Evolutionary conservation across 2,329 filamentous ascomycete species (phyloP).

Genomic region (Fusarium pilosicola): DNA sequence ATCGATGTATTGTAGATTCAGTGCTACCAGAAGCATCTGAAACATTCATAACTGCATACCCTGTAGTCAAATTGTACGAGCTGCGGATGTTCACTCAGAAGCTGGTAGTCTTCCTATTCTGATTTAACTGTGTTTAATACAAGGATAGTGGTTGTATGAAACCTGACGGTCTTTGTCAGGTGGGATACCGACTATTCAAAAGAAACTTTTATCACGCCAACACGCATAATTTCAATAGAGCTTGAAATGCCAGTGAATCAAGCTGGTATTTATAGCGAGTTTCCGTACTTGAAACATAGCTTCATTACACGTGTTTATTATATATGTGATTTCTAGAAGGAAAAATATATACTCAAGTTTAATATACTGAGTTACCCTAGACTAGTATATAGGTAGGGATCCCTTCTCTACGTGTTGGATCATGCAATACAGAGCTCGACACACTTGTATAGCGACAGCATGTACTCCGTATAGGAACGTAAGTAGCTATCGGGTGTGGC

Average conservation of each 20-base stretch:
- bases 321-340: background rate
- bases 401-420: too few relatives aligned
- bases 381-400: background rate
- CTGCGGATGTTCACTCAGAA: background rate
- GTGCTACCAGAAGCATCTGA: conserved; percentile 15
- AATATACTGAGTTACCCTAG: background rate
- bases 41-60: background rate
- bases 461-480: background rate
- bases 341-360: background rate
- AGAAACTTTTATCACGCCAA: background rate
- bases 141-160: background rate
- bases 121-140: conserved; percentile 2
- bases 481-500: background rate
- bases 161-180: background rate
- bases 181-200: too few relatives aligned
- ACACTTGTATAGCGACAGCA: background rate
- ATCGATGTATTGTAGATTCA: conserved; percentile 4
- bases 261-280: background rate
- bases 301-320: background rate
- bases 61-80: background rate
- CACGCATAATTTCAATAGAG: background rate
- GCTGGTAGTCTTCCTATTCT: background rate
- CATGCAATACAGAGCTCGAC: background rate
- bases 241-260: background rate
- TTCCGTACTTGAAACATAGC: too few relatives aligned